Evolutionary conservation across 441 rosid genomes (phyloP), one percentile per base, ranked within the genome.

Genomic region (Croton setiger): DNA sequence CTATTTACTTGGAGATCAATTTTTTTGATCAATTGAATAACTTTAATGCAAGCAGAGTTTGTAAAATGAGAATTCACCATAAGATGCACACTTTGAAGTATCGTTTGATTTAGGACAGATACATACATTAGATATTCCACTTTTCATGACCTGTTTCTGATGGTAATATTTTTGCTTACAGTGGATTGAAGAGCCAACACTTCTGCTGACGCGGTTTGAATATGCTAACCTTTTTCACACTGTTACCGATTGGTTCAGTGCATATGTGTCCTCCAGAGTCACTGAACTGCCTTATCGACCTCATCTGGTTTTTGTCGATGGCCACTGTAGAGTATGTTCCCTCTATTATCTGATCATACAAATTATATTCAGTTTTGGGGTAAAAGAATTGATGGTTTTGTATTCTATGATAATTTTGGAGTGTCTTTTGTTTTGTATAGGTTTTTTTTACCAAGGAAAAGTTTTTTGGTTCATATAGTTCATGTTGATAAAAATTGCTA

Each of bases 121-220:
- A 27, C 7, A 4, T 55, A 12, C 4, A 53, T 53, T 53, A 20
- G 7, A 21, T 55, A 3, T 55, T 23, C 14, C 36, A 55, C 8
- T 53, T 52, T 18, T 52, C 55, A 52, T 56, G 52, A 3, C 13
- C 49, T 4, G 31, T 21, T 27, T 74, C 72, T 69, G 52, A 75
- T 57, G 12, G 65, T 66, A 54, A 36, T 60, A 61, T 59, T 49
- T 23, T 67, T 80, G 68, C 63, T 81, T 79, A 10, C 84, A 93
- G 97, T 93, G 98, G 98, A 82, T 91, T 62, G 97, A 94, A 83
- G 96, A 94, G 79, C 95, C 98, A 48, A 86, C 91, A 0, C 81
- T 91, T 68, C 80, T 91, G 14, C 75, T 89, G 44, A 91, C 89
- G 11, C 78, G 96, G 27, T 91, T 82, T 63, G 97, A 94, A 85